Evolutionary conservation across 306 rosid species (phyloP).

Genomic region (Potentilla sterilis): DNA sequence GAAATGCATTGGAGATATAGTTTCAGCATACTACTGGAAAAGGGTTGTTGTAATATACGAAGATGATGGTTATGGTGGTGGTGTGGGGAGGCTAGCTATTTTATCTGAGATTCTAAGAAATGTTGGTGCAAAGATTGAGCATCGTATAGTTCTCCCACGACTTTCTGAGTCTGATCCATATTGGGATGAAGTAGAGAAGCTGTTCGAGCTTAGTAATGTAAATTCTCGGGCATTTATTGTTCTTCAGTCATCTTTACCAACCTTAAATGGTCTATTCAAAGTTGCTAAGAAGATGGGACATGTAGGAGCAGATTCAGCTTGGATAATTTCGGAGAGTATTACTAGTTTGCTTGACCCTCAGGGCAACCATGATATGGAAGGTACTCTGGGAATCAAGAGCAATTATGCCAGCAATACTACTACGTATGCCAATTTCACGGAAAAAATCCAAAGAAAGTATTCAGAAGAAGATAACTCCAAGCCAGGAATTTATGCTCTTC

Average conservation of each 20-base stretch:
- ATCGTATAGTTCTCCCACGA: no score
- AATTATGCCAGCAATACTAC: not conserved
- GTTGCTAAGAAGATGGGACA: conserved; percentile 50
- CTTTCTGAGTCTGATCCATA: conserved; percentile 36
- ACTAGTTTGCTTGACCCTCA: conserved; percentile 44
- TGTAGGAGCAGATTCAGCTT: conserved; percentile 39
- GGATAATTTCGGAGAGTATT: conserved; percentile 56
- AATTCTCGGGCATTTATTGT: conserved; percentile 51
- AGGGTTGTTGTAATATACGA: no score
- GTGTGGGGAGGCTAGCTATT: no score
- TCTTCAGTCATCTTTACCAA: conserved; percentile 49
- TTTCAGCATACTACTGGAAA: no score
- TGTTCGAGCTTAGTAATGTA: conserved; percentile 24
- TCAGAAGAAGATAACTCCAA: conserved; percentile 43
- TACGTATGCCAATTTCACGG: conserved; percentile 24
- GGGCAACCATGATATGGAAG: conserved; percentile 45
- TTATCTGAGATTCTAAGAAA: no score
- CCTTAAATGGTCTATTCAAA: conserved; percentile 42
- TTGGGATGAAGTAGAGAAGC: conserved; percentile 45
- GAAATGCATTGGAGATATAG: no score
- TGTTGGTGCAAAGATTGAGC: no score
- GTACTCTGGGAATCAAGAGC: conserved; percentile 59
- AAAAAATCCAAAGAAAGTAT: conserved; percentile 17
- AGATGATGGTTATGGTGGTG: no score
- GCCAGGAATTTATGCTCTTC: conserved; percentile 51